Conservation (phyloP, 176 grass and related monocot genomes). For the Miscanthus lutarioriparius region DNA sequence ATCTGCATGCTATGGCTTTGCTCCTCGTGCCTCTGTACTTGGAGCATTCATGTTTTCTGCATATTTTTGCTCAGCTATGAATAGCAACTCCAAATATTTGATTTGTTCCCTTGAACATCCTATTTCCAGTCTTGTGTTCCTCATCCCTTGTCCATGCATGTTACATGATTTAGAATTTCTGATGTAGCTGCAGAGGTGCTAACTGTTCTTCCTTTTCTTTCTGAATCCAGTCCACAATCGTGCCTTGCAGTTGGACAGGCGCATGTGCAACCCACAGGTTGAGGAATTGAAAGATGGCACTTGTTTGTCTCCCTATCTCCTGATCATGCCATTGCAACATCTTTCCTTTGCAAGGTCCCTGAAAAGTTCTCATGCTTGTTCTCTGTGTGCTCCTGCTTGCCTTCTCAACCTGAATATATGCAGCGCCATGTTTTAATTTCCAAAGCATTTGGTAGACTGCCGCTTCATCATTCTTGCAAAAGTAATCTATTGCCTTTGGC, state of each 20-base stretch:
- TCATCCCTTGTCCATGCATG: no score
- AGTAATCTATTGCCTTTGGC: background rate
- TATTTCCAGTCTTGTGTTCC: background rate
- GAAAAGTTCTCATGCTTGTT: background rate
- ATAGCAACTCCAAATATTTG: background rate
- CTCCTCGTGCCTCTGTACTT: background rate
- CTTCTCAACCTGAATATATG: background rate
- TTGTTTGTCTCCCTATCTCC: background rate
- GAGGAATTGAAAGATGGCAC: background rate
- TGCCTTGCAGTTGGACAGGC: background rate
- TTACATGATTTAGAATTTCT: no score
- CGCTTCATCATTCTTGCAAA: background rate
- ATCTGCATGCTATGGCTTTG: no score
- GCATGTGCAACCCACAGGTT: background rate
- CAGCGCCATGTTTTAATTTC: background rate
- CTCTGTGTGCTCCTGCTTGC: background rate
- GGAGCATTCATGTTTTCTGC: background rate
- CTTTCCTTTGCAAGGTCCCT: background rate
- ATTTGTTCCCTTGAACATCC: background rate
- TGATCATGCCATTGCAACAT: background rate
- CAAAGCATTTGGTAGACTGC: background rate
- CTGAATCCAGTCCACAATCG: background rate
- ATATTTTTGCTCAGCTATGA: background rate
- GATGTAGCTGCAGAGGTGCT: no score
- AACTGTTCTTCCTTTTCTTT: background rate